A percentile compares a stretch with the other conserved stretches of the same genome.
Conservation (phyloP, 768 basidiomycete species). For the Mycena amicta region DNA sequence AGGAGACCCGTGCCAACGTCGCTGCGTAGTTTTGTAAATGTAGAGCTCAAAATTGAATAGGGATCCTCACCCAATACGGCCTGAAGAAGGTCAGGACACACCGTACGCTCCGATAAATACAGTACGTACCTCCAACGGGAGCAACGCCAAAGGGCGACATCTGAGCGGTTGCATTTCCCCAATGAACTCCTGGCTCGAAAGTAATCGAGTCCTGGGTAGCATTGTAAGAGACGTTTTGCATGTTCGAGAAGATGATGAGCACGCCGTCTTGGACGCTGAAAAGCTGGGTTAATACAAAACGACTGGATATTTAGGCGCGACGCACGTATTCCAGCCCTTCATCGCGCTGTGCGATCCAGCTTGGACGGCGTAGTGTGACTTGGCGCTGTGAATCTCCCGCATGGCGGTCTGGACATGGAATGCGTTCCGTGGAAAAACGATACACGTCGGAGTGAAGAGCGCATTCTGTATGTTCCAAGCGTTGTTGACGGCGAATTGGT, state of each 20-base stretch:
- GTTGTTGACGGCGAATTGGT: constrained; percentile 12
- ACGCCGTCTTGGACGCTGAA: constrained; percentile 41
- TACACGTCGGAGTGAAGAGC: constrained; percentile 34
- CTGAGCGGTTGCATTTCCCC: constrained; percentile 37
- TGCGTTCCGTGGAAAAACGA: constrained; percentile 35
- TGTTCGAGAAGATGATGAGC: constrained; percentile 40
- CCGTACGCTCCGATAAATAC: too few relatives aligned
- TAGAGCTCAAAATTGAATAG: too few relatives aligned
- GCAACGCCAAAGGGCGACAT: constrained; percentile 41
- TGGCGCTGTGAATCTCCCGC: constrained; percentile 35
- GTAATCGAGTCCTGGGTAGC: constrained; percentile 35
- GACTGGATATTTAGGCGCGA: constrained; percentile 2
- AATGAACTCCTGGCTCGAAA: constrained; percentile 39
- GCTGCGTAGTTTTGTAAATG: constrained; percentile 25
- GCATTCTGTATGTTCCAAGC: constrained; percentile 42
- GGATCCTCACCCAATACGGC: too few relatives aligned
- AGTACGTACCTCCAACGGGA: constrained; percentile 44
- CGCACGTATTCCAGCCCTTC: constrained; percentile 48
- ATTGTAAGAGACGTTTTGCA: constrained; percentile 33
- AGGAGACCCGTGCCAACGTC: constrained; percentile 46
- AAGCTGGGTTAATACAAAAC: neutral
- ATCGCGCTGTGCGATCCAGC: constrained; percentile 44
- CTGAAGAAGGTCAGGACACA: too few relatives aligned
- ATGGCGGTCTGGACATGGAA: constrained; percentile 39
- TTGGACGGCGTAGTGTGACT: constrained; percentile 42